phyloP scores from a whole-genome alignment of 768 basidiomycete species.

The Tephrocybe sp. region DNA sequence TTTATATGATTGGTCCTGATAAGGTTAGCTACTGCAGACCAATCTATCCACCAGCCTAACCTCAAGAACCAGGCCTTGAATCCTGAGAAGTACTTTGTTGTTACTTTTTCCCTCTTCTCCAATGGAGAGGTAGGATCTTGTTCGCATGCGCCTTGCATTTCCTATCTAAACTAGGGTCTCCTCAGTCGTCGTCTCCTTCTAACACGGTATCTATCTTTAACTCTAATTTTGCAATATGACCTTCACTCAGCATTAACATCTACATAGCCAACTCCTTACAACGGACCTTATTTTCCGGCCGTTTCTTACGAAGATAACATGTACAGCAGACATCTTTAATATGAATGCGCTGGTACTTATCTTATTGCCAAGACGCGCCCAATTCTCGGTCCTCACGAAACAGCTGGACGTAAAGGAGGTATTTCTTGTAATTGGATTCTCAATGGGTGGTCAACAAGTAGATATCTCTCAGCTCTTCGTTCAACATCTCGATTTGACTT shows the following conservation, averaged over 20 bases:
- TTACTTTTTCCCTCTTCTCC: constrained; percentile 55
- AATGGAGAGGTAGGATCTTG: constrained; percentile 48
- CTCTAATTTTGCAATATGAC: neutral
- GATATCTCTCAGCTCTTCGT: neutral
- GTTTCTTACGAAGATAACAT: constrained; percentile 60
- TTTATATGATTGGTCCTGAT: constrained; percentile 45
- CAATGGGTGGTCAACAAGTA: constrained; percentile 58
- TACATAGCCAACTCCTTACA: constrained; percentile 47
- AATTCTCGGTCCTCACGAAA: constrained; percentile 49
- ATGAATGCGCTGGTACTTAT: neutral
- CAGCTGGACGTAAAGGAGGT: constrained; percentile 42
- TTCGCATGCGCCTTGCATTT: constrained; percentile 1
- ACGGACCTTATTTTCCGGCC: constrained; percentile 56
- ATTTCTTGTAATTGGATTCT: constrained; percentile 50
- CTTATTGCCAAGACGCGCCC: constrained; percentile 41
- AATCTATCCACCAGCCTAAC: neutral
- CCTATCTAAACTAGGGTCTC: neutral
- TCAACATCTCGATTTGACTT: neutral
- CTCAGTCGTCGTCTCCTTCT: constrained; percentile 58
- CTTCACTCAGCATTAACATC: neutral
- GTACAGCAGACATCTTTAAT: constrained; percentile 23
- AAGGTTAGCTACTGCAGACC: constrained; percentile 31
- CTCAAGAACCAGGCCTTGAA: constrained; percentile 39
- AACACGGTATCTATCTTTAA: constrained; percentile 48
- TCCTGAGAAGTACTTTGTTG: constrained; percentile 49